Evolutionary conservation across 331 rosid genomes (phyloP).

Genomic region (Prunus yedoensis): DNA sequence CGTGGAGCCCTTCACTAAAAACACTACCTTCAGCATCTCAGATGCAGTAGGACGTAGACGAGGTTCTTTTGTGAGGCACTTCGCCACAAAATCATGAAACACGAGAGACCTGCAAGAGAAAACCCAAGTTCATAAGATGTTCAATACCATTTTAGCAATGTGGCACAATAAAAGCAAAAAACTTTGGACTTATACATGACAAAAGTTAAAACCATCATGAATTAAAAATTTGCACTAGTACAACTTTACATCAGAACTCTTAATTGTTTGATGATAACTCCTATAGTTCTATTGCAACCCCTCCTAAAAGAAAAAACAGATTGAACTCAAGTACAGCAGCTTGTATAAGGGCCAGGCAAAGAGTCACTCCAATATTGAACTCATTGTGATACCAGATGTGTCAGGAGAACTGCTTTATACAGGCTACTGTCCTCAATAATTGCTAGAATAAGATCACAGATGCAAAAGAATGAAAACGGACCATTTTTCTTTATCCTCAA

Average conservation of each 20-base stretch:
- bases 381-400: neutral
- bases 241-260: neutral
- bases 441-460: conserved; percentile 13
- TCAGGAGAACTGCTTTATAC: neutral
- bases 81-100: conserved; percentile 97
- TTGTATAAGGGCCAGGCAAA: neutral
- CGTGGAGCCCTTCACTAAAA: neutral
- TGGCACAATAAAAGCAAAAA: conserved; percentile 1
- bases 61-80: conserved; percentile 94
- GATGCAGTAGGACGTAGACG: conserved; percentile 90
- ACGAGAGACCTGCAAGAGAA: conserved; percentile 75
- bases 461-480: conserved; percentile 38
- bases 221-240: neutral
- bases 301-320: neutral
- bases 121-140: conserved; percentile 1
- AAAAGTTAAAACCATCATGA: neutral
- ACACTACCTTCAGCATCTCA: conserved; percentile 92
- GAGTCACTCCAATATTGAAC: neutral
- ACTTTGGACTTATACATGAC: neutral
- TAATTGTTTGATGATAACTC: neutral
- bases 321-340: neutral
- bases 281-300: neutral
- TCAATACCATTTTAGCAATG: conserved; percentile 9
- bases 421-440: conserved; percentile 3
- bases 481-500: conserved; percentile 99